phyloP scores from a whole-genome alignment of 768 basidiomycete species.

The Xerocomellus intermedius region DNA sequence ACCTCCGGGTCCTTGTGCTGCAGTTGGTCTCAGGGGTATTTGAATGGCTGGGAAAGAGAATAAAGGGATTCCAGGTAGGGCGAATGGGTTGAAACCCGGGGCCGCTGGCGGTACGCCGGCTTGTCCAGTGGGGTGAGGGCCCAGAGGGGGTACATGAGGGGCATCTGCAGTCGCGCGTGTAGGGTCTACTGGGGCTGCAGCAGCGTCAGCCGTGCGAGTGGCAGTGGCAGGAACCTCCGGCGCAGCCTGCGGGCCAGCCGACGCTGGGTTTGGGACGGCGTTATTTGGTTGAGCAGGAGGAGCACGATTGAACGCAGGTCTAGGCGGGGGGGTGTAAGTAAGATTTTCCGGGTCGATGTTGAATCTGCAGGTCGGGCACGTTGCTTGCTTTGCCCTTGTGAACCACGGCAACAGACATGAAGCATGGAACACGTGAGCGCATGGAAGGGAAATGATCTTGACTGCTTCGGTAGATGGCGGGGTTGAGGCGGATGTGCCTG shows the following conservation, averaged over 20 bases:
- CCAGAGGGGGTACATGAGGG: constrained; percentile 1
- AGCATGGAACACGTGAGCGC: constrained; percentile 80
- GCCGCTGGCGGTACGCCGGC: constrained; percentile 2
- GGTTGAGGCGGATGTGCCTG: constrained; percentile 4
- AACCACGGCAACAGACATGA: constrained; percentile 83
- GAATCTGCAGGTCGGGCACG: constrained; percentile 82
- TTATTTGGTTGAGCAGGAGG: constrained; percentile 14
- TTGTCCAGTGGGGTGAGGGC: constrained; percentile 7
- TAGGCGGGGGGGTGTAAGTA: constrained; percentile 40
- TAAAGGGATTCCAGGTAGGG: constrained; percentile 26
- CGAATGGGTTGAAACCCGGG: constrained; percentile 20
- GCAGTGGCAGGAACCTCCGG: neutral
- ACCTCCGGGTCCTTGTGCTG: constrained; percentile 10
- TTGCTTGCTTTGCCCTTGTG: constrained; percentile 72
- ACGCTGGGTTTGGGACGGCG: constrained; percentile 13
- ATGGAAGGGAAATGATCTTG: constrained; percentile 69
- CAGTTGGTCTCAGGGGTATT: constrained; percentile 20
- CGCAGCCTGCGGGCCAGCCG: constrained; percentile 2
- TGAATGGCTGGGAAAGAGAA: constrained; percentile 28
- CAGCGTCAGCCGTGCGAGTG: neutral
- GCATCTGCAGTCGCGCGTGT: neutral
- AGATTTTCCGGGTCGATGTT: constrained; percentile 79
- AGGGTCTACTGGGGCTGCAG: constrained; percentile 1
- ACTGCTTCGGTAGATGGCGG: constrained; percentile 23
- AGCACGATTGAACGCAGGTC: constrained; percentile 17